Evolutionary conservation across 192 early-diverging fungal species (phyloP).

Genomic region (Umbelopsis vinacea): DNA sequence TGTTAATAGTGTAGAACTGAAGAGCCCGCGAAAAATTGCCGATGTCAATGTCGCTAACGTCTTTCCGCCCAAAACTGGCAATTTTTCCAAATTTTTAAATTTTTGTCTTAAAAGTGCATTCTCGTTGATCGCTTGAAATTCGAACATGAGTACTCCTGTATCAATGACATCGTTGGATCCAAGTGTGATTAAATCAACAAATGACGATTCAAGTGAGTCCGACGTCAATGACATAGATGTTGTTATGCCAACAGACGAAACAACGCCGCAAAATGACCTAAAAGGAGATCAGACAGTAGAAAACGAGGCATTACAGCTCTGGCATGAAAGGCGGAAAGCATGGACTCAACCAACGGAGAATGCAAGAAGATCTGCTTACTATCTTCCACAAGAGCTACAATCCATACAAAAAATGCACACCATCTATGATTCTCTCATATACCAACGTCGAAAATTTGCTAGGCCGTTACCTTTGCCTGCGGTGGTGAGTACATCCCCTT

Average conservation of each 20-base stretch:
- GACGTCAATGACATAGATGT: slow-evolving; percentile 5
- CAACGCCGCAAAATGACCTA: neutral
- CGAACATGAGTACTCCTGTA: neutral
- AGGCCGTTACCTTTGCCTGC: slow-evolving; percentile 52
- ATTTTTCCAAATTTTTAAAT: neutral
- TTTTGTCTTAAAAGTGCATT: neutral
- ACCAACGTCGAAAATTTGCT: slow-evolving; percentile 44
- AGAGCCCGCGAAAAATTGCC: no score
- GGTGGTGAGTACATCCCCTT: slow-evolving; percentile 44
- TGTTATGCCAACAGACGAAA: neutral
- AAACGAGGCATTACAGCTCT: slow-evolving; percentile 44
- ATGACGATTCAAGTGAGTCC: neutral
- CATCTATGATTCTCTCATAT: slow-evolving; percentile 51
- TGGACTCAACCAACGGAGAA: slow-evolving; percentile 41
- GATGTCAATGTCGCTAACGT: no score
- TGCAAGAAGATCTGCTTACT: slow-evolving; percentile 26
- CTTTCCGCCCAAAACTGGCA: neutral
- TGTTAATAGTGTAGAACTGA: no score
- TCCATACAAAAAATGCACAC: slow-evolving; percentile 36
- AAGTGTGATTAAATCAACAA: neutral
- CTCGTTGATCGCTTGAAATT: neutral
- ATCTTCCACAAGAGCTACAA: slow-evolving; percentile 36
- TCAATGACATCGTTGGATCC: slow-evolving; percentile 1
- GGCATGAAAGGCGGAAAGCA: slow-evolving; percentile 49
- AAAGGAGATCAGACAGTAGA: neutral